Conservation (phyloP, 345 rosid genomes). For the Trapa bicornis region DNA sequence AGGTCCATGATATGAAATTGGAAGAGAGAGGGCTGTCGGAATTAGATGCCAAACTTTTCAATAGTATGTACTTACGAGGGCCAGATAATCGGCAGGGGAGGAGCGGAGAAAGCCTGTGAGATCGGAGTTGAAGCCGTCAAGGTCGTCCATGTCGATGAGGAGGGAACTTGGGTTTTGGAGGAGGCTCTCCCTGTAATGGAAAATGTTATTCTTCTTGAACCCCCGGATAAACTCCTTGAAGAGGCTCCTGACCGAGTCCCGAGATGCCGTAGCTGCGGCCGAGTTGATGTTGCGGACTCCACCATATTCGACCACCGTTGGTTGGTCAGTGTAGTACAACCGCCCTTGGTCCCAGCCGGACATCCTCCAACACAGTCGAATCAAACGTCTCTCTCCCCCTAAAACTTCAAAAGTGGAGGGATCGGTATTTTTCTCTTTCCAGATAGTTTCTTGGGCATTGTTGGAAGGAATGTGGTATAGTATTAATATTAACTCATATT, state of each 20-base stretch:
- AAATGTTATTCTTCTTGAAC: slow-evolving; percentile 59
- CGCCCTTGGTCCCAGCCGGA: slow-evolving; percentile 93
- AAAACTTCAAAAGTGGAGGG: not conserved
- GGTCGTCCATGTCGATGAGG: slow-evolving; percentile 66
- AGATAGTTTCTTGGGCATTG: too few species aligned
- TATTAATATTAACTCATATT: too few species aligned
- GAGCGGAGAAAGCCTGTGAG: slow-evolving; percentile 74
- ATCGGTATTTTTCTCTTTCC: too few species aligned
- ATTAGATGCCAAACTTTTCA: too few species aligned
- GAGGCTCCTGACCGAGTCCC: slow-evolving; percentile 60
- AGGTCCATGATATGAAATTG: not conserved
- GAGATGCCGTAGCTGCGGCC: slow-evolving; percentile 31
- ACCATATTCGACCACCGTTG: slow-evolving; percentile 59
- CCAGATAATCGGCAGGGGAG: slow-evolving; percentile 67
- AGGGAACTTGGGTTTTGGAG: slow-evolving; percentile 60
- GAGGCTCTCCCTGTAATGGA: slow-evolving; percentile 78
- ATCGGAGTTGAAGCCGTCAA: slow-evolving; percentile 66
- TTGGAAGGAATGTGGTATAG: too few species aligned
- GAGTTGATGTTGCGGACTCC: slow-evolving; percentile 8
- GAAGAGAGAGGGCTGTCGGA: not conserved
- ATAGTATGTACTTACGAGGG: slow-evolving; percentile 28
- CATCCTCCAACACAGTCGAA: slow-evolving; percentile 21
- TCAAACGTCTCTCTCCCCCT: not conserved
- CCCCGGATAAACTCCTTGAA: slow-evolving; percentile 84
- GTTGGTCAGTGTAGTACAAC: slow-evolving; percentile 84